Evolutionary conservation across 805 yeast species (phyloP), one percentile per base, ranked within the genome.

Genomic region (Maudiozyma serrabonitensis): DNA sequence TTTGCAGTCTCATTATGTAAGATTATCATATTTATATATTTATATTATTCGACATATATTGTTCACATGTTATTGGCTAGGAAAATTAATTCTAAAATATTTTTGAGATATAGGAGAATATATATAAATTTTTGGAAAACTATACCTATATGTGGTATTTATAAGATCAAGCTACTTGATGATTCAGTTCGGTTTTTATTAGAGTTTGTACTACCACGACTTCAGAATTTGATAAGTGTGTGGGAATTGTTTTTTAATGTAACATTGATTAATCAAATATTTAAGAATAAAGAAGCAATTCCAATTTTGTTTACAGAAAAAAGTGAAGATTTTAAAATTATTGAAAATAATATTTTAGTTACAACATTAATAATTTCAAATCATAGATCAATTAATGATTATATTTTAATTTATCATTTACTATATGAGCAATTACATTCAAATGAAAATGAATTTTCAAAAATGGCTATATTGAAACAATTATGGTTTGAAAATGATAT

Each of bases 301-400:
- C 56, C 53, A 41, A 51, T 64, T 9, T 53, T 57, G 38, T 47
- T 57, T 9, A 62, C 62, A 3, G 58, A 56, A 9, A 63, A 55
- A 15, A 58, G 59, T 46, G 60, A 60, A 11, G 49, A 51, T 8
- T 44, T 62, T 6, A 50, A 52, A 6, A 37, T 60, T 6, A 51
- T 47, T 13, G 38, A 50, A 6, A 28, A 49, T 0, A 41, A 52
- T 5, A 39, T 52, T n/a, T 16, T 56, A 15, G 35, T 44, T 19
- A 62, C 66, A 1, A 59, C 65, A 2, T 41, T 64, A 19, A 28
- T 46, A 25, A 63, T 48, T 46, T 69, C 50, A 31, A 88, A 87
- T 58, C 96, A 88, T 61, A 72, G 73, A 46, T 82, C 93, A 0
- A 56, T 83, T 8, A 75, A 79, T 13, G 96, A 88, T 62, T 80